phyloP scores from a whole-genome alignment of 768 basidiomycete species.

The Leccinum truebloodii region DNA sequence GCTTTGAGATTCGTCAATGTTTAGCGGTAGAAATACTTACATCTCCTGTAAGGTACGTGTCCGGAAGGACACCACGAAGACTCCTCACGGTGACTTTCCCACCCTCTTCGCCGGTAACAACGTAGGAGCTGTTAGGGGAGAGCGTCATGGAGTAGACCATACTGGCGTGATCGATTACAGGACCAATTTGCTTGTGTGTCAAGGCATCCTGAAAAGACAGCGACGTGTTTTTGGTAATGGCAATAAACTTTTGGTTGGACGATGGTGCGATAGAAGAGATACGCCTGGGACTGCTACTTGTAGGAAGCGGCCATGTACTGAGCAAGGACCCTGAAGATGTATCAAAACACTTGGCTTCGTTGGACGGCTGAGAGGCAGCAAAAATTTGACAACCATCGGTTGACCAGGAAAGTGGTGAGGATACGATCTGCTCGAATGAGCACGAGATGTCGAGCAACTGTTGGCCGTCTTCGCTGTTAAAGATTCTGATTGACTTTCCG shows the following conservation, averaged over 20 bases:
- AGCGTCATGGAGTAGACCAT: neutral
- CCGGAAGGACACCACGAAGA: neutral
- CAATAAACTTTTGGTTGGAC: neutral
- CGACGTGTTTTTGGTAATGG: neutral
- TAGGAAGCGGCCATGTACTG: neutral
- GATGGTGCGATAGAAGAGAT: neutral
- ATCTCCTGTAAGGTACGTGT: neutral
- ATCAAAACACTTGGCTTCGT: neutral
- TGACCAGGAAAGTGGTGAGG: neutral
- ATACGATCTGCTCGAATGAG: neutral
- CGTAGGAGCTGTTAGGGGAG: neutral
- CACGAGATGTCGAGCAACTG: neutral
- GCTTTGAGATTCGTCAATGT: neutral
- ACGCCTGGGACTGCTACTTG: too few species aligned
- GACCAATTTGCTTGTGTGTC: neutral
- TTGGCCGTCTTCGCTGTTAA: neutral
- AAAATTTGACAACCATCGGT: neutral
- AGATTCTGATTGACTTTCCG: neutral
- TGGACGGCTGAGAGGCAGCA: neutral
- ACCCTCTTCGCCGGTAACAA: neutral
- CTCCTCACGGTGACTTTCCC: neutral
- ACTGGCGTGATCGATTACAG: neutral
- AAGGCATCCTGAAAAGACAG: neutral
- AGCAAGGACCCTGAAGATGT: neutral
- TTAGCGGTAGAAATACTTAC: neutral